Evolutionary conservation across 2,329 filamentous ascomycete genomes (phyloP).

Genomic region (Aspergillus viridinutans): DNA sequence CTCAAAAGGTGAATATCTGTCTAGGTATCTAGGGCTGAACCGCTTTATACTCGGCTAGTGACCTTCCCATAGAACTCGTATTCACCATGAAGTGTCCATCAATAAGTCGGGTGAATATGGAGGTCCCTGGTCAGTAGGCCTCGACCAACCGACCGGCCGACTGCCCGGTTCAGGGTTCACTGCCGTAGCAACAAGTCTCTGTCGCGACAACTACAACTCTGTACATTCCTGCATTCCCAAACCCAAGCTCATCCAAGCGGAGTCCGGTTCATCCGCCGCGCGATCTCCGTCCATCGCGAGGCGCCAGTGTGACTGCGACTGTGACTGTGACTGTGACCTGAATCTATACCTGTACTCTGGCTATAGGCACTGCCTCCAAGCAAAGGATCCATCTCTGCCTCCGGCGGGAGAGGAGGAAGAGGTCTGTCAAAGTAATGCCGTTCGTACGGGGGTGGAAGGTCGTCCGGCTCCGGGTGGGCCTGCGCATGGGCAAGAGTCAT

Average conservation of each 20-base stretch:
- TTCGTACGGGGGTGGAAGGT: conserved; percentile 26
- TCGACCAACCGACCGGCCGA: too few species aligned
- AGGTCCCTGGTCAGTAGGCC: neutral
- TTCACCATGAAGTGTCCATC: neutral
- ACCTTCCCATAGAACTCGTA: neutral
- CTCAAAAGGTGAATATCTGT: neutral
- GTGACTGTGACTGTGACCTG: neutral
- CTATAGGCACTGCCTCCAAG: neutral
- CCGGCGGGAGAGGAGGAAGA: conserved; percentile 6
- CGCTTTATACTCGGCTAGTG: neutral
- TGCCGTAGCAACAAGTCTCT: neutral
- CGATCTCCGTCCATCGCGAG: conserved; percentile 23
- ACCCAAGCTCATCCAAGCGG: neutral
- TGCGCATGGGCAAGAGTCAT: neutral
- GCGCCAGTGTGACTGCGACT: neutral
- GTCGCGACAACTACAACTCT: neutral
- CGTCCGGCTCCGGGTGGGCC: neutral
- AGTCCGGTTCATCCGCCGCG: conserved; percentile 16
- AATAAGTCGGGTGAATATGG: neutral
- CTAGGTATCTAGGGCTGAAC: neutral
- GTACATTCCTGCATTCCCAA: neutral
- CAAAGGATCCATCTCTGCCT: neutral
- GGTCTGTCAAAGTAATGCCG: conserved; percentile 20
- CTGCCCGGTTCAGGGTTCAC: neutral
- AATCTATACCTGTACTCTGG: neutral